These are phyloP conservation scores for Serendipita sp. DNA, from an alignment of 768 basidiomycete species.

Conservation along the genomic window DNA sequence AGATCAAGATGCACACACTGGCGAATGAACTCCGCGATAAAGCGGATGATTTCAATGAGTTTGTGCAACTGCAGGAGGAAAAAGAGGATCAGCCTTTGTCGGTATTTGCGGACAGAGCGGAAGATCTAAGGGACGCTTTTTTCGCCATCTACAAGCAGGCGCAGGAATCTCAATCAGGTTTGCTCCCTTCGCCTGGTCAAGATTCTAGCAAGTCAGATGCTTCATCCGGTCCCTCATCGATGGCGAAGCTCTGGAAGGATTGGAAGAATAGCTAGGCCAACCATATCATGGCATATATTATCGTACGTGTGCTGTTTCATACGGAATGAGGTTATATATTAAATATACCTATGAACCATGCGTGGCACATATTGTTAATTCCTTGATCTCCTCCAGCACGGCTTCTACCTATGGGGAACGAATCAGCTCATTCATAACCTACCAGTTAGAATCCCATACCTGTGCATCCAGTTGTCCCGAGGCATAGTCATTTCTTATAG, in stretches of 20 bases:
- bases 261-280: no score
- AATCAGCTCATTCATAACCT: constrained; percentile 4
- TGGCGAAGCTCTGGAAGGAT: neutral
- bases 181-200: neutral
- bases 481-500: constrained; percentile 84
- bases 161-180: no score
- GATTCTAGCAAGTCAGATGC: no score
- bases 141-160: no score
- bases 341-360: neutral
- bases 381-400: constrained; percentile 93
- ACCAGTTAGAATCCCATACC: constrained; percentile 26
- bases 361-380: constrained; percentile 70
- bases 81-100: no score
- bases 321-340: no score
- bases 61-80: neutral
- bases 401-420: constrained; percentile 57
- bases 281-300: no score
- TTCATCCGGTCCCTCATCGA: neutral
- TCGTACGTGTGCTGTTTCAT: no score
- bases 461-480: constrained; percentile 92
- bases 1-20: neutral
- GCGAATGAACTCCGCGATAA: neutral
- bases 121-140: no score
- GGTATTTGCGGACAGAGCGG: no score
- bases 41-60: neutral